Percentiles rank a stretch among this genome's conserved stretches.
Evolutionary conservation across 2,329 filamentous ascomycete genomes (phyloP).

Genomic region (Ceratocystis huliohia): DNA sequence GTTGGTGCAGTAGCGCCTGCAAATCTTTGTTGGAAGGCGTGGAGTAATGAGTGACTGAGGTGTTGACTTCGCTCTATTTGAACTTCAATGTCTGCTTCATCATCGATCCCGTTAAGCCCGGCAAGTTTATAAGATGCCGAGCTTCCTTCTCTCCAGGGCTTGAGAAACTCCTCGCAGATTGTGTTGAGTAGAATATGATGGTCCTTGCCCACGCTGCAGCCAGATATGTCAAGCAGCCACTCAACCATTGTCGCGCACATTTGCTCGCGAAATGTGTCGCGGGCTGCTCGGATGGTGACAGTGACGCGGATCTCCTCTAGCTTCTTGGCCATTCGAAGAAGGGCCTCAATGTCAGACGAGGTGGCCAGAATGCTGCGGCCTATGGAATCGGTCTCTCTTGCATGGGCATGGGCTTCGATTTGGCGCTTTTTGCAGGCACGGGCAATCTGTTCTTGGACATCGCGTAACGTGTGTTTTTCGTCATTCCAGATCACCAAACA

Average conservation of each 20-base stretch:
- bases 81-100: slow-evolving; percentile 55
- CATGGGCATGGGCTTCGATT: slow-evolving; percentile 57
- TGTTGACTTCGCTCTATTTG: slow-evolving; percentile 28
- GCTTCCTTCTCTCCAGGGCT: slow-evolving; percentile 77
- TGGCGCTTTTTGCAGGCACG: slow-evolving; percentile 67
- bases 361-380: slow-evolving; percentile 78
- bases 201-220: slow-evolving; percentile 73
- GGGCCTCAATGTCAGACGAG: slow-evolving; percentile 53
- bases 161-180: slow-evolving; percentile 84
- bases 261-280: slow-evolving; percentile 92
- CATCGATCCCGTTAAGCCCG: slow-evolving; percentile 66
- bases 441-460: slow-evolving; percentile 81
- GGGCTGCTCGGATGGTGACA: slow-evolving; percentile 80
- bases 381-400: slow-evolving; percentile 78
- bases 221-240: slow-evolving; percentile 87
- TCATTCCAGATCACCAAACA: slow-evolving; percentile 92
- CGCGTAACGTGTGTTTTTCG: slow-evolving; percentile 90
- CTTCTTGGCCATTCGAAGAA: slow-evolving; percentile 67
- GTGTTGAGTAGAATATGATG: slow-evolving; percentile 63
- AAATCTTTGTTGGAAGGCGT: slow-evolving; percentile 26
- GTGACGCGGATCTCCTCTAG: slow-evolving; percentile 95
- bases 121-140: slow-evolving; percentile 65
- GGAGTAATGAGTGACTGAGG: slow-evolving; percentile 30
- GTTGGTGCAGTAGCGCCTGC: slow-evolving; percentile 21
- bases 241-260: slow-evolving; percentile 98